These are phyloP conservation scores for Microbotryum lychnidis-dioicae DNA, from an alignment of 1,284 basidiomycete species.

Conservation along the genomic window DNA sequence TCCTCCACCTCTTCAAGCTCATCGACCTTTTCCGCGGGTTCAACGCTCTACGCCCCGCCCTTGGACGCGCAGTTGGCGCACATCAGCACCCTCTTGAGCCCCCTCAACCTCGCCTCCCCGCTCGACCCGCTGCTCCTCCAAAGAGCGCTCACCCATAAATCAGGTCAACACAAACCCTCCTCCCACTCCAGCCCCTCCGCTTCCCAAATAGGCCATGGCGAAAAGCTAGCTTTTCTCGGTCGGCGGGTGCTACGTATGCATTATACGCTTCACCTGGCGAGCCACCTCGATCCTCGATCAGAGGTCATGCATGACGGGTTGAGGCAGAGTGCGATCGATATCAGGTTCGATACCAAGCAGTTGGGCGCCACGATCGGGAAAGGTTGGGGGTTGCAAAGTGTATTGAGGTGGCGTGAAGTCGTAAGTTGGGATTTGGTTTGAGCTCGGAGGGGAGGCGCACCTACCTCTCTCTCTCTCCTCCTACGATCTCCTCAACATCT, in stretches of 20 bases:
- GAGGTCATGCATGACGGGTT: no score
- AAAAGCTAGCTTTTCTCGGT: constrained; percentile 1
- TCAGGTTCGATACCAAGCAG: constrained; percentile 21
- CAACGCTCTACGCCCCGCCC: constrained; percentile 1
- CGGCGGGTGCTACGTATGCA: background rate
- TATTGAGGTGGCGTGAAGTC: constrained; percentile 25
- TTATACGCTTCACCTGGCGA: background rate
- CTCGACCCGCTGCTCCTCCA: background rate
- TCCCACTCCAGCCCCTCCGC: background rate
- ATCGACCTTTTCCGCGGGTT: background rate
- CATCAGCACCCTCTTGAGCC: background rate
- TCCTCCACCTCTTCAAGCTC: background rate
- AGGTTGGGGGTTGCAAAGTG: constrained; percentile 17
- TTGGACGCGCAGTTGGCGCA: background rate
- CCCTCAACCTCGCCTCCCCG: background rate
- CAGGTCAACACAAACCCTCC: background rate
- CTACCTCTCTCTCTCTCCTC: background rate
- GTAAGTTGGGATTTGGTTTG: background rate
- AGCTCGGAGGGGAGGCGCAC: no score
- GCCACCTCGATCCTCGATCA: no score
- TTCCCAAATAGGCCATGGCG: background rate
- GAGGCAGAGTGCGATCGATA: constrained; percentile 4
- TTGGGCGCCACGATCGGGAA: constrained; percentile 24
- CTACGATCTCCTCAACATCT: background rate
- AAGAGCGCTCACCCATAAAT: background rate